phyloP scores from a whole-genome alignment of 306 rosid species.

The Ammopiptanthus mongolicus region DNA sequence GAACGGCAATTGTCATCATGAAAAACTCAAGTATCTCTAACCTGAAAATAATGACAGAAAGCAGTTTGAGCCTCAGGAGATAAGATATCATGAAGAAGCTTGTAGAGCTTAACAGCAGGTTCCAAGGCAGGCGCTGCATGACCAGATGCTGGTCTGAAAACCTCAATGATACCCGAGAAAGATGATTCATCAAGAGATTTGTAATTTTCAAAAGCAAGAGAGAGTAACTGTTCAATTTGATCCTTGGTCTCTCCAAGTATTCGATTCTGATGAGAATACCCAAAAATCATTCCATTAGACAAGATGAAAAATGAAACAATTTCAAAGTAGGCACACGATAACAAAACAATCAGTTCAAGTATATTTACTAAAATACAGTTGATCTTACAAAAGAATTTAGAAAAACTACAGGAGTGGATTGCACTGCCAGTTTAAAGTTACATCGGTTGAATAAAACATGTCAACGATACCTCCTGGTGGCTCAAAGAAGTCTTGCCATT shows the following conservation, averaged over 20 bases:
- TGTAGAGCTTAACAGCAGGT: constrained; percentile 89
- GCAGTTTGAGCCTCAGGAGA: constrained; percentile 95
- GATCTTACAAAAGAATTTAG: not conserved
- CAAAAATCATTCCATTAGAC: constrained; percentile 24
- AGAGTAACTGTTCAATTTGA: constrained; percentile 77
- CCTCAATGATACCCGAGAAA: constrained; percentile 73
- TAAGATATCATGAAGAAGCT: constrained; percentile 84
- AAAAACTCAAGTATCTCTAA: constrained; percentile 28
- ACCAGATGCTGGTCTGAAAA: constrained; percentile 69
- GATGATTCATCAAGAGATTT: constrained; percentile 86
- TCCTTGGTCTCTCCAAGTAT: constrained; percentile 93
- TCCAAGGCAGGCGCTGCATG: constrained; percentile 82
- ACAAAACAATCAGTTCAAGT: constrained; percentile 8
- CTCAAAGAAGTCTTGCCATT: constrained; percentile 74
- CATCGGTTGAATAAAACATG: not conserved
- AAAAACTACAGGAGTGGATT: not conserved
- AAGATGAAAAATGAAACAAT: not conserved
- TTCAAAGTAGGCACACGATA: constrained; percentile 3
- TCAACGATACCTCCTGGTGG: constrained; percentile 82
- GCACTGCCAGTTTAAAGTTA: not conserved
- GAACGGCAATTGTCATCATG: constrained; percentile 13
- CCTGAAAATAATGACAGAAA: constrained; percentile 96
- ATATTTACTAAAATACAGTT: not conserved
- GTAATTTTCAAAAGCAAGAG: constrained; percentile 80
- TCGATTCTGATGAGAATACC: constrained; percentile 59